Percentiles rank a stretch among this genome's conserved stretches.
These are phyloP conservation scores for Heritiera fomes DNA, from an alignment of 345 rosid species.

Conservation along the genomic window DNA sequence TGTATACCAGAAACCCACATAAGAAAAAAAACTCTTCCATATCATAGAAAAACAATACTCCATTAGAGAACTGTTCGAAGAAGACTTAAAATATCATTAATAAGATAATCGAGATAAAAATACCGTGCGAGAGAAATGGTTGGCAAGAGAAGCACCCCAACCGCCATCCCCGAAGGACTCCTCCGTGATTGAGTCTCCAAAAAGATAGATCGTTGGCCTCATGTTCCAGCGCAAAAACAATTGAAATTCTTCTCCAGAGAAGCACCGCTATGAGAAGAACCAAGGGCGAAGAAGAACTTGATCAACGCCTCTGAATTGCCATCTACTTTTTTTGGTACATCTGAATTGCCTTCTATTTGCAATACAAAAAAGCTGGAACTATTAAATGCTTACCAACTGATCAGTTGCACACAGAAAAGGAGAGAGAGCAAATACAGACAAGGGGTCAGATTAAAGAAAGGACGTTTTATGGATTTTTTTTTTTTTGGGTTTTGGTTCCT, in stretches of 20 bases:
- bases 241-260: neutral
- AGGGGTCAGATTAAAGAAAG: slow-evolving; percentile 6
- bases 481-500: neutral
- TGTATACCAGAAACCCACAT: slow-evolving; percentile 18
- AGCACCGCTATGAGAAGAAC: neutral
- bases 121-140: slow-evolving; percentile 83
- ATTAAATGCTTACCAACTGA: slow-evolving; percentile 17
- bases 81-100: neutral
- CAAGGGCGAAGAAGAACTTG: neutral
- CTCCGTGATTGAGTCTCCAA: slow-evolving; percentile 95
- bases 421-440: slow-evolving; percentile 9
- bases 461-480: neutral
- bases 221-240: slow-evolving; percentile 23
- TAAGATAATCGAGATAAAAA: neutral
- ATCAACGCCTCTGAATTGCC: neutral
- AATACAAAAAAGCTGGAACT: neutral
- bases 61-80: neutral
- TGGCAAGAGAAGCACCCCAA: slow-evolving; percentile 84
- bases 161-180: slow-evolving; percentile 63
- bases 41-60: neutral
- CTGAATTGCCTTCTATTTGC: neutral
- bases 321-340: too few relatives aligned
- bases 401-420: neutral
- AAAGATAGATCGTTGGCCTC: slow-evolving; percentile 75
- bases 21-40: neutral